Evolutionary conservation across 2,329 filamentous ascomycete genomes (phyloP).

Genomic region (Sordariomycetes sp.): DNA sequence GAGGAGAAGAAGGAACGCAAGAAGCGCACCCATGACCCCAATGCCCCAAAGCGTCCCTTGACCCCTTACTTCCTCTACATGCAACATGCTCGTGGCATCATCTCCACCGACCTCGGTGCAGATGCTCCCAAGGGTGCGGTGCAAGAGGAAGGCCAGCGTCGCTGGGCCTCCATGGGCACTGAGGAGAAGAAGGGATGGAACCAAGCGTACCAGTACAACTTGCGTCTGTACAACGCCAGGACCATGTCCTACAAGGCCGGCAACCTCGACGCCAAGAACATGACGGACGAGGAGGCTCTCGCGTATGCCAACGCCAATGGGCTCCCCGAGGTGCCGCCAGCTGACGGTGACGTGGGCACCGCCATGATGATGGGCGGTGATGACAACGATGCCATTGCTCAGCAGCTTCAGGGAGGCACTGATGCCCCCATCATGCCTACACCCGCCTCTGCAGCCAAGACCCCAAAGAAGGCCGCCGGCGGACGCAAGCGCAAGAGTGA

Average conservation of each 20-base stretch:
- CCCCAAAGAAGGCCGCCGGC: conserved; percentile 33
- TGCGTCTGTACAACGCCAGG: conserved; percentile 55
- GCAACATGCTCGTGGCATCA: conserved; percentile 75
- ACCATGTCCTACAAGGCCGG: conserved; percentile 56
- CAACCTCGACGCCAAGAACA: conserved; percentile 48
- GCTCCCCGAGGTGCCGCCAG: conserved; percentile 43
- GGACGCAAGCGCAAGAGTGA: conserved; percentile 10
- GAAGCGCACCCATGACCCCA: conserved; percentile 80
- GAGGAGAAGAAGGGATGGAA: conserved; percentile 65
- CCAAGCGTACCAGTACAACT: conserved; percentile 58
- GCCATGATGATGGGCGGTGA: conserved; percentile 23
- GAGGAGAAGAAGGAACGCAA: conserved; percentile 82
- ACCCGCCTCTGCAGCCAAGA: conserved; percentile 42
- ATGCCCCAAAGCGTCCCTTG: conserved; percentile 86
- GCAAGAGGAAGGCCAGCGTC: conserved; percentile 74
- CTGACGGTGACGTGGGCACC: conserved; percentile 30
- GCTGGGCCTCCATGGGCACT: conserved; percentile 72
- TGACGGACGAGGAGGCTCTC: conserved; percentile 51
- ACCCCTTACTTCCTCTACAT: conserved; percentile 96
- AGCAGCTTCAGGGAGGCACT: conserved; percentile 40
- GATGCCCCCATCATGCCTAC: conserved; percentile 15
- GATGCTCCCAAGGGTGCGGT: conserved; percentile 77
- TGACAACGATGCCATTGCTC: conserved; percentile 48
- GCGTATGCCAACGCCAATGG: conserved; percentile 50
- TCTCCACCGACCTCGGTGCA: conserved; percentile 68